Conservation (phyloP, 2,329 filamentous ascomycete genomes). For the Exophiala xenobiotica region DNA sequence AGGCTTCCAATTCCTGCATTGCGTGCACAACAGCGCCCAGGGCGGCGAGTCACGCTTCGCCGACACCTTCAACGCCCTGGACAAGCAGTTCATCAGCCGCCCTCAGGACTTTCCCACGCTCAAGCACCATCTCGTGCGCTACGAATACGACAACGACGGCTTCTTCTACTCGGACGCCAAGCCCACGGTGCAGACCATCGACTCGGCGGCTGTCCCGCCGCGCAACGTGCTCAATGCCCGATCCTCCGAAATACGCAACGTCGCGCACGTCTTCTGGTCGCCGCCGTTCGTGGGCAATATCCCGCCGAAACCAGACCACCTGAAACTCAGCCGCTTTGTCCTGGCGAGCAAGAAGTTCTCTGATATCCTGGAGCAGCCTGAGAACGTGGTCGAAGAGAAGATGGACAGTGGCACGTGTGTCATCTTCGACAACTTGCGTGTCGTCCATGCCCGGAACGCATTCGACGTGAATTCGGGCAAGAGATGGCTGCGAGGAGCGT, state of each 20-base stretch:
- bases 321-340: conserved; percentile 28
- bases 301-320: conserved; percentile 29
- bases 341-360: conserved; percentile 61
- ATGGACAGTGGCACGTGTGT: conserved; percentile 82
- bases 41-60: conserved; percentile 87
- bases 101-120: conserved; percentile 32
- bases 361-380: conserved; percentile 54
- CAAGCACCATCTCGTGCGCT: conserved; percentile 20
- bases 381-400: conserved; percentile 67
- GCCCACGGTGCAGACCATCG: conserved; percentile 50
- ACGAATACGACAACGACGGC: conserved; percentile 61
- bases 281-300: conserved; percentile 73
- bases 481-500: conserved; percentile 82
- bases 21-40: conserved; percentile 72
- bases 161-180: conserved; percentile 62
- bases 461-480: conserved; percentile 68
- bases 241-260: conserved; percentile 15
- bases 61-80: conserved; percentile 66
- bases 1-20: conserved; percentile 84
- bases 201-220: conserved; percentile 20
- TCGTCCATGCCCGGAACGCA: conserved; percentile 77
- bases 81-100: conserved; percentile 36
- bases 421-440: conserved; percentile 80
- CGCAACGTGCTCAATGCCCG: conserved; percentile 12
- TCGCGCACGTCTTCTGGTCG: conserved; percentile 64